Conservation (phyloP, 176 grass and related monocot genomes). For the Dactylis glomerata region DNA sequence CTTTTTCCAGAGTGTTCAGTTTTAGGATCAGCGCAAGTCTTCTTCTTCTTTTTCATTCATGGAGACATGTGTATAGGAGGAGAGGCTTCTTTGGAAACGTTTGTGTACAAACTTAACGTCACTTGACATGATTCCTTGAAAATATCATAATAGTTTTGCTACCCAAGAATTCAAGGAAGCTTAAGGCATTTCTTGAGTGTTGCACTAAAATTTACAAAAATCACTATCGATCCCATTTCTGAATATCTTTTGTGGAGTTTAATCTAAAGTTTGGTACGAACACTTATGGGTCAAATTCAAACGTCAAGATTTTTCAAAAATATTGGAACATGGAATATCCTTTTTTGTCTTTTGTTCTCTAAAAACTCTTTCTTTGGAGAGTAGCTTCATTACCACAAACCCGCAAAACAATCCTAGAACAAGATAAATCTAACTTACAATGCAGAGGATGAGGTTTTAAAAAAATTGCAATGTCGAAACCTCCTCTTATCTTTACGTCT, state of each 20-base stretch:
- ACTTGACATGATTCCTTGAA: neutral
- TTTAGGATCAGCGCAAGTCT: neutral
- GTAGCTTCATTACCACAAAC: neutral
- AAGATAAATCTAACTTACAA: neutral
- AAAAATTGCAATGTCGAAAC: too few relatives aligned
- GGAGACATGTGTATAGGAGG: neutral
- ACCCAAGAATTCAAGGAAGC: neutral
- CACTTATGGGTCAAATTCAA: fast-evolving
- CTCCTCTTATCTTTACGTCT: neutral
- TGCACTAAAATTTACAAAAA: neutral
- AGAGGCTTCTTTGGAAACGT: neutral
- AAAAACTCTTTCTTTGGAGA: neutral
- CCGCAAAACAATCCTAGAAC: neutral
- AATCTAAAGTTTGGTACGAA: neutral
- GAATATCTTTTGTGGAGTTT: neutral
- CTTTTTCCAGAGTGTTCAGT: neutral
- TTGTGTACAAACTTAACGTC: neutral
- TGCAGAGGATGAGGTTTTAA: too few relatives aligned
- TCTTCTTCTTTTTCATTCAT: neutral
- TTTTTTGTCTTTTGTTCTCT: neutral
- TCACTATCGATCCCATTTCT: neutral
- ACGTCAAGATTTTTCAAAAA: too few relatives aligned
- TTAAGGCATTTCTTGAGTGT: neutral
- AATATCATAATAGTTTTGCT: neutral
- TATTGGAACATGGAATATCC: neutral